A percentile compares a stretch with the other conserved stretches of the same genome.
Conservation (phyloP, 2,329 filamentous ascomycete genomes). For the Aspergillus aculeatus region DNA sequence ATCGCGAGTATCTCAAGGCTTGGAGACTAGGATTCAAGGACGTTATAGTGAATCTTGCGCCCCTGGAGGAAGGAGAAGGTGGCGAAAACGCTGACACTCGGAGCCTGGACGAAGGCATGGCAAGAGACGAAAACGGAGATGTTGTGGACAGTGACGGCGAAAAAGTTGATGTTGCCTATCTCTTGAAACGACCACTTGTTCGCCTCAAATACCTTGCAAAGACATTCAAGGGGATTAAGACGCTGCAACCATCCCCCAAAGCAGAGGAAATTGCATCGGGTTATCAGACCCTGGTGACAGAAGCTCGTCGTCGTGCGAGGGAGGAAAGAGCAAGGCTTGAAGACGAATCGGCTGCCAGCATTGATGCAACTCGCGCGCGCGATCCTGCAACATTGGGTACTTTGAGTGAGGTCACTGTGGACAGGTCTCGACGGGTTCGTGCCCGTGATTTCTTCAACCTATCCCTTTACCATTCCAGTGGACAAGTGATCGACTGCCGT, state of each 20-base stretch:
- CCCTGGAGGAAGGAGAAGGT: conserved; percentile 64
- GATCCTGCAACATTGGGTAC: conserved; percentile 75
- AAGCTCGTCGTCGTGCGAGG: conserved; percentile 70
- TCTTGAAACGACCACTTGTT: conserved; percentile 84
- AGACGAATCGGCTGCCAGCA: conserved; percentile 81
- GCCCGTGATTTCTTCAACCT: conserved; percentile 89
- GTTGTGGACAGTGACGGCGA: conserved; percentile 73
- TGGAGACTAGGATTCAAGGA: conserved; percentile 96
- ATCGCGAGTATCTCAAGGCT: conserved; percentile 78
- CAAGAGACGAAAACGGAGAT: conserved; percentile 60
- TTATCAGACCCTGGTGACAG: conserved; percentile 72
- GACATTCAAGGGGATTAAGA: conserved; percentile 65
- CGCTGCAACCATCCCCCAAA: conserved; percentile 46
- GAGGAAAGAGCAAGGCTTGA: conserved; percentile 72
- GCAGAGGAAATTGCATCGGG: conserved; percentile 59
- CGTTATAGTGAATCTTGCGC: conserved; percentile 87
- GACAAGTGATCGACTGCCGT: conserved; percentile 84
- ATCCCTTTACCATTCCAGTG: conserved; percentile 80
- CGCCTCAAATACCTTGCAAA: conserved; percentile 85
- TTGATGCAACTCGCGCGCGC: conserved; percentile 76
- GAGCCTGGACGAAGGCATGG: conserved; percentile 54
- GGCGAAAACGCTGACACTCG: conserved; percentile 45
- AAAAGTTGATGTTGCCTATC: conserved; percentile 87
- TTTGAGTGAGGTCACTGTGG: conserved; percentile 67
- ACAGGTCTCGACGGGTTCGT: conserved; percentile 76